phyloP scores from a whole-genome alignment of 2,329 filamentous ascomycete species.

The Pseudogymnoascus sp. region DNA sequence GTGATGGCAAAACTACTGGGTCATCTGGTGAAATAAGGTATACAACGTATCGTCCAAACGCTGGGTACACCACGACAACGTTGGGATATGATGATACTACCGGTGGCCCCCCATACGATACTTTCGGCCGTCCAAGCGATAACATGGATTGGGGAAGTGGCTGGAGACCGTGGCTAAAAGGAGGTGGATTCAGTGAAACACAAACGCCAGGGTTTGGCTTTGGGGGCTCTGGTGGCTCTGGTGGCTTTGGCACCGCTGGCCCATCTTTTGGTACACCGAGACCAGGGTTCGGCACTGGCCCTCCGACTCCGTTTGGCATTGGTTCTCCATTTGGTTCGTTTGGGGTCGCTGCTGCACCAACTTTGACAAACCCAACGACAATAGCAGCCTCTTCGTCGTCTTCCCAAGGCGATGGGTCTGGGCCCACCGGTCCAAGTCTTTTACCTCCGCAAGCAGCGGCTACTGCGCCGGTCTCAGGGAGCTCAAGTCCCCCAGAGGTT shows the following conservation, averaged over 20 bases:
- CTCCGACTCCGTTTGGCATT: neutral
- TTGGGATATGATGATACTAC: neutral
- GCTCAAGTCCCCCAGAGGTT: neutral
- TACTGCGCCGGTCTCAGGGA: neutral
- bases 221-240: neutral
- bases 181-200: neutral
- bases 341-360: neutral
- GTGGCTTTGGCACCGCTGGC: neutral
- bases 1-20: neutral
- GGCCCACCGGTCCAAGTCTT: neutral
- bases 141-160: neutral
- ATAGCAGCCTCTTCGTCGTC: neutral
- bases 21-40: neutral
- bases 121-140: neutral
- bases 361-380: neutral
- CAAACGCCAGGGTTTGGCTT: neutral
- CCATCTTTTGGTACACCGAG: neutral
- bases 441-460: neutral
- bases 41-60: neutral
- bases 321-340: neutral
- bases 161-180: neutral
- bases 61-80: neutral
- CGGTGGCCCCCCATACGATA: neutral
- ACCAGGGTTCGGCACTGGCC: neutral
- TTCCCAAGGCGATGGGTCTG: neutral